phyloP scores from a whole-genome alignment of 108 stramenopile genomes.

The Bacterosira constricta region DNA sequence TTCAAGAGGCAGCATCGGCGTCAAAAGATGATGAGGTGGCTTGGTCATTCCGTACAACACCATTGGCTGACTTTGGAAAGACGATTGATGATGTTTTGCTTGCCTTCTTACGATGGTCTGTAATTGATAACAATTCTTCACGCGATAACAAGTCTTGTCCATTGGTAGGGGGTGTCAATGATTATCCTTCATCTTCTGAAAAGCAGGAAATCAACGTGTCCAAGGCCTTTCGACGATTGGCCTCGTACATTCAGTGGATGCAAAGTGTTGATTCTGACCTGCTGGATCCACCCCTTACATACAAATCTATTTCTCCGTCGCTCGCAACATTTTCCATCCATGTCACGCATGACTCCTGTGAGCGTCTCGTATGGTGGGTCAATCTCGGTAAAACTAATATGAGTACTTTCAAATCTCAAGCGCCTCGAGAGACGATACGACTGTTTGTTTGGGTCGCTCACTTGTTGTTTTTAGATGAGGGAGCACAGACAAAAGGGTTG shows the following conservation, averaged over 20 bases:
- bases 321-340: slow-evolving; percentile 52
- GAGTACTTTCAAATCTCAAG: slow-evolving; percentile 38
- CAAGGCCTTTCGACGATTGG: slow-evolving; percentile 70
- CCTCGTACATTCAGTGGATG: slow-evolving; percentile 69
- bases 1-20: slow-evolving; percentile 20
- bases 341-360: slow-evolving; percentile 47
- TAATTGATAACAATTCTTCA: slow-evolving; percentile 43
- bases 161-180: slow-evolving; percentile 42
- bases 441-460: slow-evolving; percentile 64
- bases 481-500: slow-evolving; percentile 58
- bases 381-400: slow-evolving; percentile 58
- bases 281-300: slow-evolving; percentile 49
- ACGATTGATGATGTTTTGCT: slow-evolving; percentile 51
- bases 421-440: slow-evolving; percentile 46
- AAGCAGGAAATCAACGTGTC: slow-evolving; percentile 56
- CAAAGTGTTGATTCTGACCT: slow-evolving; percentile 56
- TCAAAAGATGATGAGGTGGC: slow-evolving; percentile 31
- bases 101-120: slow-evolving; percentile 52
- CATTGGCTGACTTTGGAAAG: slow-evolving; percentile 42
- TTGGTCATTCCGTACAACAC: slow-evolving; percentile 42
- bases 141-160: slow-evolving; percentile 29
- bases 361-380: slow-evolving; percentile 65
- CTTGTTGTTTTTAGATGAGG: slow-evolving; percentile 57
- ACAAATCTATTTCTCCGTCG: slow-evolving; percentile 41
- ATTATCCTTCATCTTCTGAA: slow-evolving; percentile 6